Evolutionary conservation across 108 stramenopile genomes (phyloP), one percentile per base, ranked within the genome.

Genomic region (Cyclostephanos invisitatus): DNA sequence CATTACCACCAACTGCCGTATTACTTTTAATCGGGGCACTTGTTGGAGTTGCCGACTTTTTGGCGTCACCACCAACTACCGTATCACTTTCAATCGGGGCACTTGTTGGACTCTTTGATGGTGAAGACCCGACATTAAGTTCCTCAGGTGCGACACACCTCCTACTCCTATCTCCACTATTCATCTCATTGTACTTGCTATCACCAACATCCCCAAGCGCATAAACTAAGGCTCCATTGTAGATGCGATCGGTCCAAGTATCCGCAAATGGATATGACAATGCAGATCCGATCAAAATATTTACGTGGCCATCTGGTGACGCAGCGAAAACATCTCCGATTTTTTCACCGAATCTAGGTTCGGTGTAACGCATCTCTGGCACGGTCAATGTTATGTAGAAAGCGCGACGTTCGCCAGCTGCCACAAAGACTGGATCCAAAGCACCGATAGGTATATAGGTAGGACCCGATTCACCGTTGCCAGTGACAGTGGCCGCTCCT

Each of bases 191-290:
- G 44, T 62, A 78, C 32, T 58, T 65, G 44, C 64, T 64, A 56
- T 78, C 77, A 36, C 22, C 51, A 1, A 72, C 44, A 24, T 67
- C 61, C 2, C 77, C 77, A 48, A 72, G 50, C 11, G 69, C 55
- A 78, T 70, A 78, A 17, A 78, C n/a, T 10, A 78, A 51, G 14
- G 77, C 77, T 51, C 77, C 77, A 72, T 78, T 78, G 59, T 24
- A 78, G 62, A 78, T 78, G 12, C 77, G 64, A 68, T 72, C 32
- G 12, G 35, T 14, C 65, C 70, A 67, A 5, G 38, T 49, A 0
- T 72, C 70, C 32, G 28, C 20, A 46, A 78, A 78, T 7, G 65
- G 60, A 62, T 67, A 78, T 15, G 60, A 38, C 48, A 51, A 42
- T 25, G 70, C 77, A 8, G 77, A 58, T n/a, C 77, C 77, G 18